Evolutionary conservation across 768 basidiomycete genomes (phyloP), one percentile per base, ranked within the genome.

Genomic region (Pisolithus sp.): DNA sequence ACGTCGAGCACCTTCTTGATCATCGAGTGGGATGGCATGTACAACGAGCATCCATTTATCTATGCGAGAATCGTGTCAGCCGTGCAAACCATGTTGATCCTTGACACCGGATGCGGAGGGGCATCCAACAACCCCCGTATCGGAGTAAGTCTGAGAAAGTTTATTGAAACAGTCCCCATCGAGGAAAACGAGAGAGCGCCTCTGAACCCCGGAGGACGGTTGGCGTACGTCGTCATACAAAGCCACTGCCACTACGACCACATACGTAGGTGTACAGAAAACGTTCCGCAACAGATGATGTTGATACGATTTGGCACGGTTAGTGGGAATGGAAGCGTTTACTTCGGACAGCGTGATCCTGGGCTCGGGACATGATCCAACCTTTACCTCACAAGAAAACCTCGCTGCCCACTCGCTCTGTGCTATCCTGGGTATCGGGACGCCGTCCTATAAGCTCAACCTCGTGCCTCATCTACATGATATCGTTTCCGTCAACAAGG

Each of bases 41-140:
- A 34, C 13, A 15, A 34, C 75, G 52, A 80, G 77, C 57, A 49
- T 74, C 40, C 55, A 75, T 8, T 67, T 34, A 15, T 13, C 34
- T 34, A 34, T 5, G 34, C 34, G 5, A 34, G 15, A 34, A 4
- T 34, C 13, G 12, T 34, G 34, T 12, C 71, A 28, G 55, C 59
- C 9, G 67, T 70, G 4, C 63, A 63, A 23, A 74, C 75, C 2
- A 63, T 80, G 47, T 65, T 83, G 9, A 56, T 81, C 34, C 64
- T 80, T 42, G 80, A 82, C 59, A 80, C 77, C 15, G 81, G 36
- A 80, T 34, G 78, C 36, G 79, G 79, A 18, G 79, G 80, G 5
- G 66, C 61, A 43, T 73, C 77, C 3, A 59, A 67, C 45, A 68
- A 75, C 48, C 68, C 70, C 2, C 54, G 70, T 43, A 69, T 75